These are phyloP conservation scores for Chaetomiaceae sp. DNA, from an alignment of 2,329 filamentous ascomycete genomes.

Conservation along the genomic window DNA sequence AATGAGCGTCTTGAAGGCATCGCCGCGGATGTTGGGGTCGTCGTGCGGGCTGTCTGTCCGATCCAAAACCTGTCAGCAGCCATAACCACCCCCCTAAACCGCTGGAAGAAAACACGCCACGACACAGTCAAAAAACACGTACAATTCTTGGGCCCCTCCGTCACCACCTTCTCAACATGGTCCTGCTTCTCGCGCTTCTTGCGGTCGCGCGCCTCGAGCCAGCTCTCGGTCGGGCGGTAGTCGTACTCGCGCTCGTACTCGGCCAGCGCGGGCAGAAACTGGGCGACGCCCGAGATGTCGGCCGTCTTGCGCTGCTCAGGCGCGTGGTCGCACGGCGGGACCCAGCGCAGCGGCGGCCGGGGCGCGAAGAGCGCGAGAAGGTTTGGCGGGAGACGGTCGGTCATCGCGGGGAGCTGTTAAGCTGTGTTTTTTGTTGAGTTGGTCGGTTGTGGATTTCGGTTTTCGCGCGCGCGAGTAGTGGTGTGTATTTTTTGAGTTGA, in stretches of 20 bases:
- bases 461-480: too few species aligned
- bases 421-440: not conserved
- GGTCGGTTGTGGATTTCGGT: not conserved
- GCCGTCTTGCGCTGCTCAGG: constrained; percentile 77
- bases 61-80: not conserved
- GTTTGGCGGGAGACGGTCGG: constrained; percentile 90
- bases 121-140: constrained; percentile 1
- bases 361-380: constrained; percentile 92
- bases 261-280: constrained; percentile 67
- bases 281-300: constrained; percentile 66
- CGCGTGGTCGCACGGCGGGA: constrained; percentile 75
- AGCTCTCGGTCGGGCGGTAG: constrained; percentile 83
- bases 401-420: constrained; percentile 56
- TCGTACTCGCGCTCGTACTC: constrained; percentile 74
- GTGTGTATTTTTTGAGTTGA: too few species aligned
- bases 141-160: constrained; percentile 63
- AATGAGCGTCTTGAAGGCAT: constrained; percentile 93
- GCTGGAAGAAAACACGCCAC: not conserved
- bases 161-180: constrained; percentile 57
- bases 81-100: not conserved
- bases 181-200: constrained; percentile 75
- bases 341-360: constrained; percentile 84
- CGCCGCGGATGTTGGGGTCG: constrained; percentile 84
- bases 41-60: constrained; percentile 69
- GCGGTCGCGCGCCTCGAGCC: constrained; percentile 82